Conservation (phyloP, 148 eudicot genomes). For the Amaranthus palmeri region DNA sequence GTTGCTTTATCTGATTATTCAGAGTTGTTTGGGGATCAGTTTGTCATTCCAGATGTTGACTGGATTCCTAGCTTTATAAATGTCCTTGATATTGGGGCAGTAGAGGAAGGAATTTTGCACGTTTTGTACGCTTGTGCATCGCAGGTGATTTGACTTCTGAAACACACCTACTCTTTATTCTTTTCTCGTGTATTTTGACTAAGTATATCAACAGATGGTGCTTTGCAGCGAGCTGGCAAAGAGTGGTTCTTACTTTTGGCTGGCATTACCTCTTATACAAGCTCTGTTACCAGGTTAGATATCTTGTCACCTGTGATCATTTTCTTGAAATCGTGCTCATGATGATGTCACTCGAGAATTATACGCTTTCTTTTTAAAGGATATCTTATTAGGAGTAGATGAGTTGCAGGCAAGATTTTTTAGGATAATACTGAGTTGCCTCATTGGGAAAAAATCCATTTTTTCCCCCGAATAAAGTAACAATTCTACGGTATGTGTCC, state of each 20-base stretch:
- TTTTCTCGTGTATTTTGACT: conserved; percentile 20
- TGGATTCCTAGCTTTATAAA: conserved; percentile 50
- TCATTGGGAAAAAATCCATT: too few relatives aligned
- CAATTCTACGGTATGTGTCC: too few relatives aligned
- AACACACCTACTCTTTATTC: background rate
- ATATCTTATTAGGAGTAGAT: background rate
- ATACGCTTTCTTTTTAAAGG: background rate
- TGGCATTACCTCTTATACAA: conserved; percentile 71
- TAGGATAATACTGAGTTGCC: too few relatives aligned
- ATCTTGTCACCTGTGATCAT: conserved; percentile 15
- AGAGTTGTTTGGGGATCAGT: conserved; percentile 66
- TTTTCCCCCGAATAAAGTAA: too few relatives aligned
- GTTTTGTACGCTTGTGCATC: conserved; percentile 73
- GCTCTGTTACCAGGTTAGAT: conserved; percentile 72
- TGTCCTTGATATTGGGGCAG: conserved; percentile 55
- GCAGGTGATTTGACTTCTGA: conserved; percentile 43
- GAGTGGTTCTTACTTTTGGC: conserved; percentile 58
- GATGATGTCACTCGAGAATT: background rate
- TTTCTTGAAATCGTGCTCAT: background rate
- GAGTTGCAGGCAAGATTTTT: too few relatives aligned
- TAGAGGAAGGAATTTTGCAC: conserved; percentile 74
- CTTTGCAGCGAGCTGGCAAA: conserved; percentile 68
- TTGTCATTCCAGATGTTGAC: conserved; percentile 42
- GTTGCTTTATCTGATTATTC: conserved; percentile 50
- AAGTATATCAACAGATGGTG: conserved; percentile 46